Evolutionary conservation across 2,329 filamentous ascomycete genomes (phyloP).

Genomic region (Lachnellula arida): DNA sequence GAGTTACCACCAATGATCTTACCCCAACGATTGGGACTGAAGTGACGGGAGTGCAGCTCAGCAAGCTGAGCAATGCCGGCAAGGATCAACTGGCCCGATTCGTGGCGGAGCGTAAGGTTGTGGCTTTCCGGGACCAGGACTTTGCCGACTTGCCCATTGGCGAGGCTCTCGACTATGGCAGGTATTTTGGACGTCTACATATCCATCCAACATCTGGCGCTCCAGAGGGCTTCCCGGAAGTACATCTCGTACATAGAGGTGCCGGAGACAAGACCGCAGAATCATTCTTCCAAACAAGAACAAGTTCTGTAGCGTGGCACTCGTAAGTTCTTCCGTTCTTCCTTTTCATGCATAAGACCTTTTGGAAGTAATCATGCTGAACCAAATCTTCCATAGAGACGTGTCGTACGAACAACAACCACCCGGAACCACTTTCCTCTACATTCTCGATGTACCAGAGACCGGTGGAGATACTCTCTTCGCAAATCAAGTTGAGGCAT

Average conservation of each 20-base stretch:
- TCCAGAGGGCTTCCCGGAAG: slow-evolving; percentile 66
- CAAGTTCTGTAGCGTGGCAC: slow-evolving; percentile 84
- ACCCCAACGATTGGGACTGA: slow-evolving; percentile 73
- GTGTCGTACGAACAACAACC: slow-evolving; percentile 86
- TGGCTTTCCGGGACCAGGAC: slow-evolving; percentile 73
- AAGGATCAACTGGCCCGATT: slow-evolving; percentile 74
- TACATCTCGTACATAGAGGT: slow-evolving; percentile 74
- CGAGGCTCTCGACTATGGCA: slow-evolving; percentile 63
- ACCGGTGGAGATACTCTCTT: slow-evolving; percentile 85
- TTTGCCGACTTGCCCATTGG: slow-evolving; percentile 65
- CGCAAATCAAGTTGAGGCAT: slow-evolving; percentile 73
- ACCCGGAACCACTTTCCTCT: slow-evolving; percentile 84
- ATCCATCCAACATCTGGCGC: slow-evolving; percentile 76
- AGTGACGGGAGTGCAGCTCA: slow-evolving; percentile 66
- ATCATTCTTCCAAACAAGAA: slow-evolving; percentile 63
- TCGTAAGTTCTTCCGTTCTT: slow-evolving; percentile 35
- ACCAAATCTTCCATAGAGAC: slow-evolving; percentile 39
- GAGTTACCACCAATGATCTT: slow-evolving; percentile 52
- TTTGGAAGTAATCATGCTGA: background rate
- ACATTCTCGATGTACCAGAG: slow-evolving; percentile 75
- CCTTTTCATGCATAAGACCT: background rate
- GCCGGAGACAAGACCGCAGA: slow-evolving; percentile 57
- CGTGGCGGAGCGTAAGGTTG: slow-evolving; percentile 72
- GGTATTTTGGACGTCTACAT: slow-evolving; percentile 77
- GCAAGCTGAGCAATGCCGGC: slow-evolving; percentile 59